Percentiles rank a stretch among this genome's conserved stretches.
These are phyloP conservation scores for Trichoderma harzianum DNA, from an alignment of 2,329 filamentous ascomycete genomes.

Conservation along the genomic window DNA sequence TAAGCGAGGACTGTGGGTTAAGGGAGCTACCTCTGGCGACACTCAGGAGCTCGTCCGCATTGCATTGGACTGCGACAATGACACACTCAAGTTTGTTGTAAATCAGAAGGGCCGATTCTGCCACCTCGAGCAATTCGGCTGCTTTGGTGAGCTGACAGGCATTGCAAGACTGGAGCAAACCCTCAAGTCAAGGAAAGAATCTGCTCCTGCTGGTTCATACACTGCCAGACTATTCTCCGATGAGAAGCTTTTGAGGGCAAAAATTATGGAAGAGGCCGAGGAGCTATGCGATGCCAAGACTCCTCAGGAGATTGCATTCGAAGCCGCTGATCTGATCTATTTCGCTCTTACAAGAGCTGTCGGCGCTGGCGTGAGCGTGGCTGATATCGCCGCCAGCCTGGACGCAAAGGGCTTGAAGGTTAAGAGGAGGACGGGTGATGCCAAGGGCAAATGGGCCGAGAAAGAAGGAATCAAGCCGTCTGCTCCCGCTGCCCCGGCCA, in stretches of 20 bases:
- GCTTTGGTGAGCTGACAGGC: constrained; percentile 82
- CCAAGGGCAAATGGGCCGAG: constrained; percentile 87
- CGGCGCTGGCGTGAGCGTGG: constrained; percentile 75
- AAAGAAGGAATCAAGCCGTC: constrained; percentile 64
- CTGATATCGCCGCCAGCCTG: constrained; percentile 87
- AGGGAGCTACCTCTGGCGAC: constrained; percentile 91
- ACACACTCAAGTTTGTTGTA: constrained; percentile 87
- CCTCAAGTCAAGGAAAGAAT: constrained; percentile 73
- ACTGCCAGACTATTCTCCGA: constrained; percentile 92
- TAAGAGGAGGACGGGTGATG: constrained; percentile 87
- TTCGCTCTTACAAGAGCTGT: constrained; percentile 91
- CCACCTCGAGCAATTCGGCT: constrained; percentile 86
- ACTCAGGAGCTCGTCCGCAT: constrained; percentile 85
- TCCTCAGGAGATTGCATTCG: constrained; percentile 82
- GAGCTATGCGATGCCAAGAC: constrained; percentile 86
- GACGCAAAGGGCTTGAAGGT: constrained; percentile 95
- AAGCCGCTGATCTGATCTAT: constrained; percentile 93
- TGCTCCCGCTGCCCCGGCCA: constrained; percentile 36
- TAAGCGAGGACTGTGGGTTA: constrained; percentile 94
- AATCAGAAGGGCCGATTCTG: constrained; percentile 91
- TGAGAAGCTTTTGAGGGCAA: constrained; percentile 81
- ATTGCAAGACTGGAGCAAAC: constrained; percentile 85
- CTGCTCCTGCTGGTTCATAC: constrained; percentile 86
- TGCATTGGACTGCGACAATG: constrained; percentile 86
- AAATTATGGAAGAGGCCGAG: constrained; percentile 98